Base-by-base conservation (phyloP, 257 asterid genomes). In the Plectranthus barbatus region DNA sequence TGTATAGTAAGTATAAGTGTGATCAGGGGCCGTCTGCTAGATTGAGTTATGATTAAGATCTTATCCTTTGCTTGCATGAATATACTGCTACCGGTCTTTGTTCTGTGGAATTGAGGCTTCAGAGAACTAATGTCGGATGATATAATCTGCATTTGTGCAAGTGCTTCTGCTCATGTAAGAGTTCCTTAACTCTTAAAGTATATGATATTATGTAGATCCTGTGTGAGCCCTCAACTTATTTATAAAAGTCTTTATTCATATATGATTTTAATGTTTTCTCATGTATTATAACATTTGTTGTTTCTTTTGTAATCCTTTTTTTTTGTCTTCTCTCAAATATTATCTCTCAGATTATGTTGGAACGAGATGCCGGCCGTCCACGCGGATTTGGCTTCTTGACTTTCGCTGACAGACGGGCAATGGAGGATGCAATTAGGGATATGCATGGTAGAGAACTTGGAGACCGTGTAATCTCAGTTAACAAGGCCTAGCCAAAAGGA, bases 91-190 rank as follows among this genome's bases (percentile, higher is more conserved):
- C 73, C 68, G 73, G 73, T 64, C 57, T 67, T 65, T 72, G 77
- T 63, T 72, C 67, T 66, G 76, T 34, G 71, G 70, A 54, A 70
- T 54, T 68, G 71, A 74, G 73, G 56, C 66, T 73, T 67, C 71
- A 62, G 75, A 62, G 70, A 56, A 49, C 56, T 57, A 42, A 53
- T 55, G 60, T 69, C 73, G 40, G 82, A 70, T 67, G 72, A 76
- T 76, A 66, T 52, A 66, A 72, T 69, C 77, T 71, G 72, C 76
- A 48, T 45, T 54, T 49, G 11, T 57, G 74, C 64, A 46, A 78
- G 62, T 70, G 66, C 66, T 61, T 70, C 71, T 61, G 55, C 48
- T 70, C 80, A 67, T 56, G 85, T 76, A 80, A 76, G 84, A 62
- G 61, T 72, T 73, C 66, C 48, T 70, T 67, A 75, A 60, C 75